Evolutionary conservation across 768 basidiomycete genomes (phyloP), one percentile per base, ranked within the genome.

Genomic region (Solioccasus polychromus): DNA sequence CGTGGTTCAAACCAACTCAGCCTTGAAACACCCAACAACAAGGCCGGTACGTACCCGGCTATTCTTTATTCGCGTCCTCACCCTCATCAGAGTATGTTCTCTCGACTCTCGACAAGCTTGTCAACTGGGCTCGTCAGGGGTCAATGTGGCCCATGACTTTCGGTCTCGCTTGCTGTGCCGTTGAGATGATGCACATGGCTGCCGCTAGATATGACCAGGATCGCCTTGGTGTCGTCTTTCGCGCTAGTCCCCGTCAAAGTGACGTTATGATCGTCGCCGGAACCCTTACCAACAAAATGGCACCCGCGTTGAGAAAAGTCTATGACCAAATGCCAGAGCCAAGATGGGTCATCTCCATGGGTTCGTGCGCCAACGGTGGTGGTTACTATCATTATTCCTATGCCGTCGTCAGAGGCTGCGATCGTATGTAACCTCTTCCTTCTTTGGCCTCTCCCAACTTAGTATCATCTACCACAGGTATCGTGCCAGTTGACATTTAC

Each of bases 171-270:
- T 99, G 96, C 68, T 99, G 96, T 68, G 96, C 96, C 19, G 96
- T 99, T 25, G 96, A 99, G 73, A 91, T 92, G 88, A 97, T 96
- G 94, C 96, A 99, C 74, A 95, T 98, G 93, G 96, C 96, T 39
- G 94, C 96, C 32, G 91, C 96, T 15, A 84, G 96, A 47, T 99
- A 98, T 67, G 96, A 99, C 68, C 96, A 98, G 67, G 96, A 99
- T 67, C 82, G 96, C 50, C 74, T 99, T 25, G 96, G 96, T 53
- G 85, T 98, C 46, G 89, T 99, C 32, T 99, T 99, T 76, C 92
- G 96, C 73, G 96, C 95, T n/a, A 92, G 87, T 73, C 96, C 96
- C 35, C 86, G 96, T 50, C 91, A 97, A 72, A 91, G 88, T 50
- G 92, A 96, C 62, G 88, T 96, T 62, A 97, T 97, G 95, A 99